Base-by-base conservation (phyloP, 2,329 filamentous ascomycete species). In the Talaromyces funiculosus region DNA sequence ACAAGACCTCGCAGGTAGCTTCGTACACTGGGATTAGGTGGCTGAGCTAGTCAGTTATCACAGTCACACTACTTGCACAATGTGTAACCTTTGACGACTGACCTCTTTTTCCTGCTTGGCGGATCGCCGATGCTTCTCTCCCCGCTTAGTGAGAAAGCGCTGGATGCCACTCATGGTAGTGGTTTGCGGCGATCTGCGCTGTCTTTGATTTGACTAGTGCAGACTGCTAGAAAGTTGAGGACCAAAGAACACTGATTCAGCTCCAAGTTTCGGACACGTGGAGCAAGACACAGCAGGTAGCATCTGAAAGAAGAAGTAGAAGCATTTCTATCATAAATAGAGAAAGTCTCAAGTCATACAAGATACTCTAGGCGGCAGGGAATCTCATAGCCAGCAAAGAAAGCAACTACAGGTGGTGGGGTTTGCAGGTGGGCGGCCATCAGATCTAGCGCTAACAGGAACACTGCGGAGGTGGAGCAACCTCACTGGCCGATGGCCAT, bases 151-250 rank as follows among this genome's bases (percentile, higher is more conserved):
- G 58, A 78, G 69, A 59, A 78, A 76, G 40, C 72, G 69, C 59
- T 76, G 75, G 57, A 78, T 74, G 0, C 75, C 72, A 66, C 72
- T 76, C 75, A 77, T 78, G 9, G 33, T 53, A 29, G n/a, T 24
- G 5, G n/a, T 20, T 31, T 31, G 26, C 20, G 45, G 22, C n/a
- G 29, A 51, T 51, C 0, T 20, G n/a, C 22, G 29, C 29, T 49
- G 10, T 49, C 45, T 20, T 31, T 14, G 2, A 3, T 31, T 49
- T 16, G 26, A 10, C 45, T 20, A 33, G 47, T 51, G 47, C 18
- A 33, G 26, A 14, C 45, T 20, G 20, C 42, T 33, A 3, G 18
- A 18, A 51, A 33, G 47, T 35, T 33, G 29, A 49, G 26, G 26
- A 49, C 47, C 10, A 51, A 16, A 51, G 45, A 12, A 51, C 14